phyloP scores from a whole-genome alignment of 495 filamentous ascomycete genomes.

The Neurospora sp. region DNA sequence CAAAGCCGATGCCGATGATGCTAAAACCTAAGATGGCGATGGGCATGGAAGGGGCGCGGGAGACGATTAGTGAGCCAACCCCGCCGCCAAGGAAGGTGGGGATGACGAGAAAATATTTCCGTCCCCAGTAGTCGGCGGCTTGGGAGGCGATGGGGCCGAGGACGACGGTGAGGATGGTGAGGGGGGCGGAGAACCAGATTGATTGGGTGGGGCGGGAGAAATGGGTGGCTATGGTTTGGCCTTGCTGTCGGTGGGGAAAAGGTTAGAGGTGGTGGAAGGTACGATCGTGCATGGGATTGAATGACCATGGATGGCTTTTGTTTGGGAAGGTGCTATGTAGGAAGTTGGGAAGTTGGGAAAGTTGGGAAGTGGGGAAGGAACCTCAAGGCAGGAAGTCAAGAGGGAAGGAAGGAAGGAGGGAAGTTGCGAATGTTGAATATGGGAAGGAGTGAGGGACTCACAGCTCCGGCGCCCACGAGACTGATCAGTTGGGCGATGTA shows the following conservation, averaged over 20 bases:
- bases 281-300: no score
- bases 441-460: conserved; percentile 4
- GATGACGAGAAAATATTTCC: conserved; percentile 25
- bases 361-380: neutral
- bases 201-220: conserved; percentile 7
- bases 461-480: conserved; percentile 24
- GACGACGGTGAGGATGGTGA: conserved; percentile 23
- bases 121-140: conserved; percentile 30
- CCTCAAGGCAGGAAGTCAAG: no score
- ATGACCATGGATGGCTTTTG: no score
- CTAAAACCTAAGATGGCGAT: conserved; percentile 24
- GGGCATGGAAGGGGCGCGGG: conserved; percentile 19
- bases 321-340: no score
- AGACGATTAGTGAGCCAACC: conserved; percentile 20
- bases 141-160: conserved; percentile 23
- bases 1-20: conserved; percentile 18
- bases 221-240: conserved; percentile 14
- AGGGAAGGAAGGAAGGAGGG: neutral
- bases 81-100: conserved; percentile 17
- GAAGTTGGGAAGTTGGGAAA: neutral
- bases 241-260: conserved; percentile 10
- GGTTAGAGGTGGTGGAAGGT: neutral
- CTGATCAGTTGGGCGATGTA: conserved; percentile 22
- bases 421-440: no score
- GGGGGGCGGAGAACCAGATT: conserved; percentile 19